Base-by-base conservation (phyloP, 2,329 filamentous ascomycete genomes). In the Fusarium hostae region DNA sequence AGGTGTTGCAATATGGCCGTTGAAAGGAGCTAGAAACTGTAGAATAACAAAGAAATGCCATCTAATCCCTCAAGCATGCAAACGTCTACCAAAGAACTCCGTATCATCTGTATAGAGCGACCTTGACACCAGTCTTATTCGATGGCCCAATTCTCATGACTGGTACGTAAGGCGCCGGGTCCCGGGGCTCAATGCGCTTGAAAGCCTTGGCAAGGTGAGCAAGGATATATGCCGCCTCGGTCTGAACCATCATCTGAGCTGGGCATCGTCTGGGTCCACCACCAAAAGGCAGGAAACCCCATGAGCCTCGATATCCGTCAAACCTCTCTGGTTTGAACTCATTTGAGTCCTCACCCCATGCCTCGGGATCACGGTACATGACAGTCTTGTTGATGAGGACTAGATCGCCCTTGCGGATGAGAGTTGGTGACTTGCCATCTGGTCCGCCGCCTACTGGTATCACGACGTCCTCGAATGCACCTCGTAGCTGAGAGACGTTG, bases 231-330 rank as follows among this genome's bases (percentile, higher is more conserved):
- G 34, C 56, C 0, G 56, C 56, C 10, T 59, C 56, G 24, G 56
- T 59, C 12, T 59, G 44, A 32, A 59, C 56, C 56, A 59, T 59
- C 56, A 59, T 59, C 8, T 59, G 56, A 16, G 56, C 56, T 1
- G 44, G 56, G 12, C 56, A 59, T 2, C 56, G 44, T 13, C 56
- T 13, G 1, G 56, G 56, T 1, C 56, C 44, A 9, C 56, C 56
- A 15, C 44, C 56, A 16, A 59, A 59, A 0, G 56, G 56, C 1
- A 59, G 7, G 2, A 59, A 59, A 0, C 48, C 24, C 56, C 56
- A 59, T 0, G 56, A 40, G 1, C 56, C 56, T 40, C 56, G 12
- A 20, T 40, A 40, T 2, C 56, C 56, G 9, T 59, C 56, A 9
- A 40, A 40, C 1, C 56, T 13, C 6, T 59, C 56, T 2, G 56